Conservation (phyloP, 345 rosid species). For the Draba incana region DNA sequence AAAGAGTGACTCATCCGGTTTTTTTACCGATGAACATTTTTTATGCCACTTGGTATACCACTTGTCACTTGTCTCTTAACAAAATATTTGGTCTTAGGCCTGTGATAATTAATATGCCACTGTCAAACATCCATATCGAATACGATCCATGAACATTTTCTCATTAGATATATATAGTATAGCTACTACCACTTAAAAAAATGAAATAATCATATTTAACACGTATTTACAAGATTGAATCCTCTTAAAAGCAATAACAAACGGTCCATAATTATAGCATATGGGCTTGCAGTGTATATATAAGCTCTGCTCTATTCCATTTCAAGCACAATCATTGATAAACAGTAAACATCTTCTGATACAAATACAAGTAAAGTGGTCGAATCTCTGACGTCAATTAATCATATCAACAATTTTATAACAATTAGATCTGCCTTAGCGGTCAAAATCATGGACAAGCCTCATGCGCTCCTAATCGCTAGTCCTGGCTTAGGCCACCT, state of each 20-base stretch:
- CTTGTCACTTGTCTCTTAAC: not conserved
- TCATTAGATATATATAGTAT: not conserved
- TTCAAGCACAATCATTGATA: no score
- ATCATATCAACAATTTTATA: not conserved
- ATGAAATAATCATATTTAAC: not conserved
- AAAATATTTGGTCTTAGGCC: not conserved
- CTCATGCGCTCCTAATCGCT: constrained; percentile 51
- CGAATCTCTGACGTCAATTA: constrained; percentile 5
- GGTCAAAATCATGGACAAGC: constrained; percentile 31
- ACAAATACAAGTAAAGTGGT: constrained; percentile 1
- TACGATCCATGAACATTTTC: not conserved
- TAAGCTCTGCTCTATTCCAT: no score
- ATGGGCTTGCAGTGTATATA: no score
- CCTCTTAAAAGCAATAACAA: no score
- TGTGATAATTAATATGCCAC: not conserved
- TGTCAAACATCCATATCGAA: not conserved
- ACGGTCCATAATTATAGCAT: no score
- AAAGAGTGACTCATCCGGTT: no score
- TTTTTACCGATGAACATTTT: no score
- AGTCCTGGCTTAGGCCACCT: constrained; percentile 70
- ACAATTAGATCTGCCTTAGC: not conserved
- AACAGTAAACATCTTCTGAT: not conserved
- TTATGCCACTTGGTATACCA: no score
- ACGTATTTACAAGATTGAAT: not conserved
- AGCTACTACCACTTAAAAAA: not conserved